Base-by-base conservation (phyloP, 305 asterid species). In the Ajuga reptans region DNA sequence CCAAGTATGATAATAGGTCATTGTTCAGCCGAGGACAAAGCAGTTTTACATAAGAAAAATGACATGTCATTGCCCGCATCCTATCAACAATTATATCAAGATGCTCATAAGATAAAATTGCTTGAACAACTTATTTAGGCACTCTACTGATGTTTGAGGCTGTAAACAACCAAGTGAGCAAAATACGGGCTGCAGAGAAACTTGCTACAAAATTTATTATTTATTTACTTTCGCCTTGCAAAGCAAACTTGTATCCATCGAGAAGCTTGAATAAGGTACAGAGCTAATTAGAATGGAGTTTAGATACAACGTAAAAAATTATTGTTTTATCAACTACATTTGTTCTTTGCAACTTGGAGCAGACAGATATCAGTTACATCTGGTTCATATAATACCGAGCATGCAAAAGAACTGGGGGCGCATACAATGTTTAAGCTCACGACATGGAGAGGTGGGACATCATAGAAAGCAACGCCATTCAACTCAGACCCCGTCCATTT, bases 391-490 rank as follows among this genome's bases (percentile, higher is more conserved):
- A 68, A 69, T 21, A 55, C 58, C 9, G 57, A 36, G 34, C 55
- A 72, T 31, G 73, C 49, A 39, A 58, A 67, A 17, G 46, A 69
- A 4, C 36, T 39, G 16, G 31, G 15, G 71, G 69, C 51, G 66
- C 98, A 6, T 86, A 93, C 99, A 73, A 87, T 93, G 81, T 93
- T 93, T 80, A 93, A 83, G 96, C 99, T 93, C 82, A 90, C 96
- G 53, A 89, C 99, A 84, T 93, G 80, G 71, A 93, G 96, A 66
- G 99, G 99, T 12, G 99, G 96, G 54, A 82, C 92, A 61, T 93
- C 99, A 72, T 70, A 80, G 86, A 93, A 93, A 72, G 99, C 96
- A 80, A 93, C 90, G 0, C 90, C 92, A 77, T 82, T 89, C 80
- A 93, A 72, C 62, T 93, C 99, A 6, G 96, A 86, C 54, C 99